Evolutionary conservation across 495 filamentous ascomycete genomes (phyloP).

Genomic region (Penicillium alfredii): DNA sequence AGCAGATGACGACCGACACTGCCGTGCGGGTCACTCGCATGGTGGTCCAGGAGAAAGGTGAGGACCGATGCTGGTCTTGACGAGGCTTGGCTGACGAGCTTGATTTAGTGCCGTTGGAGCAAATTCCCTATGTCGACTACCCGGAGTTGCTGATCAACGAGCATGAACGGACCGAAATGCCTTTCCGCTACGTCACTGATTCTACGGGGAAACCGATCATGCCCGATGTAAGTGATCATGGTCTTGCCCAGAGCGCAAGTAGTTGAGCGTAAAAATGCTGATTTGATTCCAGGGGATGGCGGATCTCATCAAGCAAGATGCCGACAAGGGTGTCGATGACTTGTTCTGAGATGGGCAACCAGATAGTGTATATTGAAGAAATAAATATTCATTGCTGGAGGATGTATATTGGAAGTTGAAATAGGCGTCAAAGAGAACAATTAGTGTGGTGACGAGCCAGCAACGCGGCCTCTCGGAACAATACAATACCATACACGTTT

Average conservation of each 20-base stretch:
- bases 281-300: constrained; percentile 90
- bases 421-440: no score
- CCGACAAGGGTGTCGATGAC: constrained; percentile 85
- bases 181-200: constrained; percentile 86
- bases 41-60: constrained; percentile 78
- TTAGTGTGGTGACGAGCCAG: no score
- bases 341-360: constrained; percentile 54
- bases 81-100: constrained; percentile 12
- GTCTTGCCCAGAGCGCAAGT: background rate
- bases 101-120: constrained; percentile 58
- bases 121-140: constrained; percentile 77
- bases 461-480: no score
- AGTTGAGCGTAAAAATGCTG: no score
- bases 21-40: constrained; percentile 89
- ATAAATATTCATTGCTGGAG: no score
- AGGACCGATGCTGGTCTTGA: constrained; percentile 1
- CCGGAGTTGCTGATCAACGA: constrained; percentile 85
- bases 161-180: constrained; percentile 93
- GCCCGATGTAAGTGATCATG: constrained; percentile 61
- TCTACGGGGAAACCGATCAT: constrained; percentile 73
- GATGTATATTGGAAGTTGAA: no score
- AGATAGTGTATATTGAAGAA: background rate
- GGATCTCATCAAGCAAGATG: constrained; percentile 86
- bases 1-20: constrained; percentile 98
- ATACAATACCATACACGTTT: no score